Base-by-base conservation (phyloP, 345 rosid species). In the Pugionium cornutum region DNA sequence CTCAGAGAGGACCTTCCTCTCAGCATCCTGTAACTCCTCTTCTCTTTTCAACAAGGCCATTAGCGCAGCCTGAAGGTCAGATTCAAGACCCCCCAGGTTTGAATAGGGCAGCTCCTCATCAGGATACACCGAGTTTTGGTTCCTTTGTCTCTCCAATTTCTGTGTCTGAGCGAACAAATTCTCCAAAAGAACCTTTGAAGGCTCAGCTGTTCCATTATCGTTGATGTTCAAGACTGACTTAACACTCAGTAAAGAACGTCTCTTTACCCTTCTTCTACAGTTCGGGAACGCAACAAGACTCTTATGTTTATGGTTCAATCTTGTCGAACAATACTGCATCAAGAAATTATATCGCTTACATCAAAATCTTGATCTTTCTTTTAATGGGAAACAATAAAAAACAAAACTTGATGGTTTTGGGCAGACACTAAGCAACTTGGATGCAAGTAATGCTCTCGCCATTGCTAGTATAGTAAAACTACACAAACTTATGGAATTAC, bases 51-150 rank as follows among this genome's bases (percentile, higher is more conserved):
- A 80, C 78, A 92, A 80, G 9, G 86, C 89, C 43, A 79, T 39
- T 75, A 89, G 43, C 27, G 82, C 89, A 58, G 84, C 87, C 62
- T 73, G 72, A 40, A 87, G 89, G 66, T 88, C 94, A 47, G 91
- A 78, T 58, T 92, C 94, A 58, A 86, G 73, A 25, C 74, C 66
- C 26, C 79, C 87, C 39, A 84, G 83, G 45, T 78, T 70, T 39
- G 84, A 41, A 44, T 35, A 55, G 9, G 66, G 63, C 6, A 57
- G 42, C 7, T 72, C 73, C 31, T 46, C 64, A 49, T 66, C 44
- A 6, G 74, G 31, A 42, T 57, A 36, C 9, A 57, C 50, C 52
- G 82, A 81, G 73, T 72, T 75, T 45, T 72, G 48, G 47, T 54
- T 78, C 64, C 76, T 70, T 66, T 68, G 81, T 64, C 79, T 79